Conservation (phyloP, 371 early-diverging fungal species). For the Actinomortierella wolfii region DNA sequence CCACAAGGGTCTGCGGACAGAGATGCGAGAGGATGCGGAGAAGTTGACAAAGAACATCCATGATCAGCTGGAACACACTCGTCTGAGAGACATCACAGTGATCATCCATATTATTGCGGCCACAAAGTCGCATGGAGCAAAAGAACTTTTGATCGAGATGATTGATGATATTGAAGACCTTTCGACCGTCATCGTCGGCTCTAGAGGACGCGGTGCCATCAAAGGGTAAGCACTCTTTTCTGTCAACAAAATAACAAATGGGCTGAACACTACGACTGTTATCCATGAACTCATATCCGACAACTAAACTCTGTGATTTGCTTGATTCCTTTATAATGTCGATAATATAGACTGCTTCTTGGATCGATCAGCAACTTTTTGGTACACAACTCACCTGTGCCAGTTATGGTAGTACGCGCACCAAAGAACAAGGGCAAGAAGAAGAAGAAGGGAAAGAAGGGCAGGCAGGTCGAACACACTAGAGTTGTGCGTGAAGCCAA, state of each 20-base stretch:
- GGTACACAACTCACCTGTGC: constrained; percentile 63
- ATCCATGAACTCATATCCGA: no score
- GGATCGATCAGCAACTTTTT: constrained; percentile 64
- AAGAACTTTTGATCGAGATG: constrained; percentile 56
- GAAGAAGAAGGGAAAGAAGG: constrained; percentile 19
- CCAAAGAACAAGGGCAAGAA: constrained; percentile 54
- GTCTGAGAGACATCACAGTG: constrained; percentile 55
- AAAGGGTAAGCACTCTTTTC: constrained; percentile 53
- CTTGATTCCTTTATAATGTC: background rate
- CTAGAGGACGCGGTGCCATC: constrained; percentile 57
- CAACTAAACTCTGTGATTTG: background rate
- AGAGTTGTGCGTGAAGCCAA: constrained; percentile 35
- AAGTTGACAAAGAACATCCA: constrained; percentile 45
- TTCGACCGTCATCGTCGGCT: constrained; percentile 64
- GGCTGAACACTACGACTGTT: no score
- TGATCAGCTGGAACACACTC: constrained; percentile 43
- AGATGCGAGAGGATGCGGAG: constrained; percentile 47
- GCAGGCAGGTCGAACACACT: constrained; percentile 24
- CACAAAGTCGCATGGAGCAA: constrained; percentile 49
- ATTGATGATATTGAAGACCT: constrained; percentile 51
- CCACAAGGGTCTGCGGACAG: constrained; percentile 38
- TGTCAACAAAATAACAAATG: no score
- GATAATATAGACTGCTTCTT: constrained; percentile 54
- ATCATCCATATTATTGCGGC: constrained; percentile 58
- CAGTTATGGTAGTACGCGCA: constrained; percentile 63